Percentiles rank a stretch among this genome's conserved stretches.
Evolutionary conservation across 176 grass and related monocot species (phyloP).

Genomic region (Aegilops sharonensis): DNA sequence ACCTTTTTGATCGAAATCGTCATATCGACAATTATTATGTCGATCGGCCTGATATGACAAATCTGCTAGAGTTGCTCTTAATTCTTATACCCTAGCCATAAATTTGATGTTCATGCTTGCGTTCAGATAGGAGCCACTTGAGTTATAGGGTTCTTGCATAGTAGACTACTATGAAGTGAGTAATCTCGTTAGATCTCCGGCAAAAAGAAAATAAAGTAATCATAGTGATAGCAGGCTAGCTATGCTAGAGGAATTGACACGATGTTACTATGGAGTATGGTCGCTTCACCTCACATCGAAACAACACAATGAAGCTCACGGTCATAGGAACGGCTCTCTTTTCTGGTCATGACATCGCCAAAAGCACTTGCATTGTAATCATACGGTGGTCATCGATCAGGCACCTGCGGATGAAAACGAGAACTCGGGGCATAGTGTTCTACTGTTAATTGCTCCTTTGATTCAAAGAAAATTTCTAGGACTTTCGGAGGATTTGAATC

Average conservation of each 20-base stretch:
- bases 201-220: background rate
- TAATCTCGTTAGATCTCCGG: background rate
- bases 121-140: too few species aligned
- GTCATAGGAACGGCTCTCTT: background rate
- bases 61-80: too few species aligned
- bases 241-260: background rate
- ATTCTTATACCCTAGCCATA: too few species aligned
- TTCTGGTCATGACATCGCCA: slow-evolving; percentile 20
- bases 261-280: slow-evolving; percentile 12
- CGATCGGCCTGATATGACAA: too few species aligned
- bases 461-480: too few species aligned
- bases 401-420: background rate
- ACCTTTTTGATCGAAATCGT: too few species aligned
- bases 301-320: background rate
- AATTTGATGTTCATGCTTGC: too few species aligned
- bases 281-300: slow-evolving; percentile 13
- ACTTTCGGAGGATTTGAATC: too few species aligned
- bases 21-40: too few species aligned
- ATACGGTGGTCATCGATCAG: slow-evolving; percentile 10
- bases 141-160: too few species aligned
- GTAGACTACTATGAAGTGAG: background rate
- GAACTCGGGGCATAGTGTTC: background rate
- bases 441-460: too few species aligned
- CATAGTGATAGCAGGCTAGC: background rate
- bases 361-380: slow-evolving; percentile 11